Conservation (phyloP, 495 filamentous ascomycete genomes). For the Penicillium pulvis region DNA sequence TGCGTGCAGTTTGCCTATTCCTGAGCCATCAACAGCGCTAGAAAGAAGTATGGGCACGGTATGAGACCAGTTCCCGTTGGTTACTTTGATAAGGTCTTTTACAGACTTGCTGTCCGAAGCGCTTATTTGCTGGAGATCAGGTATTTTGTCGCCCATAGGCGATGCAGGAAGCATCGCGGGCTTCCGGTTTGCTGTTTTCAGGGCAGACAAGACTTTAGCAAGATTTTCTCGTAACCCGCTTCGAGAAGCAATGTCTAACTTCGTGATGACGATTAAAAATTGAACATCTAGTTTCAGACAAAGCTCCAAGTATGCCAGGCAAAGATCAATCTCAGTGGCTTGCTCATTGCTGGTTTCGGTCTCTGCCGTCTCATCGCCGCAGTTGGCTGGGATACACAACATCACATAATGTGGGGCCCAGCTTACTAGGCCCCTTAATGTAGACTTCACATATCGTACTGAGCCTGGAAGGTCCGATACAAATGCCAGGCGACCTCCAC, state of each 20-base stretch:
- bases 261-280: conserved; percentile 81
- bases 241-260: conserved; percentile 83
- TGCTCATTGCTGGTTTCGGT: conserved; percentile 54
- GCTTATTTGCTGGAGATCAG: conserved; percentile 40
- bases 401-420: conserved; percentile 96
- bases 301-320: conserved; percentile 79
- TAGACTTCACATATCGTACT: conserved; percentile 83
- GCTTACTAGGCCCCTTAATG: conserved; percentile 82
- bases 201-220: conserved; percentile 67
- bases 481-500: conserved; percentile 76
- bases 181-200: conserved; percentile 74
- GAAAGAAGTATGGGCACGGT: conserved; percentile 86
- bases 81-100: conserved; percentile 46
- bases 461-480: conserved; percentile 90
- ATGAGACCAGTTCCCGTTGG: conserved; percentile 44
- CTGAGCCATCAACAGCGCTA: conserved; percentile 82
- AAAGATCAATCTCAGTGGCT: conserved; percentile 63
- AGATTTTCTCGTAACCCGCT: conserved; percentile 66
- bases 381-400: conserved; percentile 84
- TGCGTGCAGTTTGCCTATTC: conserved; percentile 79
- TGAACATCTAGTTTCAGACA: conserved; percentile 78
- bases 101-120: conserved; percentile 53
- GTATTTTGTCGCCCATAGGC: conserved; percentile 34
- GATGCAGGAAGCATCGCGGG: conserved; percentile 66
- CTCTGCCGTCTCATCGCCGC: conserved; percentile 52